Conservation (phyloP, 345 rosid species). For the Eucalyptus guilfoylei region DNA sequence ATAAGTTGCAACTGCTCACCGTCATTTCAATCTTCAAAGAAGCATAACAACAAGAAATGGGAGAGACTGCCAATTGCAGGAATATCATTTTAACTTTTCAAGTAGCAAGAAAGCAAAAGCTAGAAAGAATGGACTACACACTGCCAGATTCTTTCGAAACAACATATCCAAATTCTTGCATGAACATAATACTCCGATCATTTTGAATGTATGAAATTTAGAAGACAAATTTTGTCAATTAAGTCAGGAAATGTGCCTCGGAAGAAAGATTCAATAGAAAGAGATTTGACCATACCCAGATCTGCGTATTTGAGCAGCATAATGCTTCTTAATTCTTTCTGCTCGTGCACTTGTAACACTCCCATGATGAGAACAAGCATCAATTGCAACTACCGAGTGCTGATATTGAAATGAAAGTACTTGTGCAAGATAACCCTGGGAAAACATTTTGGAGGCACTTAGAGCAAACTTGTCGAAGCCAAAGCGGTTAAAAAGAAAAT, state of each 20-base stretch:
- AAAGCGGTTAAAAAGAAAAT: background rate
- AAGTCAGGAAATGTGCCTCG: background rate
- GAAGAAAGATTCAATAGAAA: background rate
- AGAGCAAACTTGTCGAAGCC: background rate
- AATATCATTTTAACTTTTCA: background rate
- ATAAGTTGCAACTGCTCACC: background rate
- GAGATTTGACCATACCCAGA: slow-evolving; percentile 33
- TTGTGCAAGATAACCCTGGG: slow-evolving; percentile 88
- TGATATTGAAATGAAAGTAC: slow-evolving; percentile 78
- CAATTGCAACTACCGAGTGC: slow-evolving; percentile 77
- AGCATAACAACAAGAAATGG: background rate
- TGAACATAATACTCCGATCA: background rate
- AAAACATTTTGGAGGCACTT: background rate
- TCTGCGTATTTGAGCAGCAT: slow-evolving; percentile 59
- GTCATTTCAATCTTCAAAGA: background rate
- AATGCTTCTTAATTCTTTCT: slow-evolving; percentile 71
- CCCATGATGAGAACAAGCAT: slow-evolving; percentile 86
- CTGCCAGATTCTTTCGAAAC: background rate
- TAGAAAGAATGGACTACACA: background rate
- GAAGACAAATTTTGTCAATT: background rate
- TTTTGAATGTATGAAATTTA: background rate
- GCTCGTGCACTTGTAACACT: slow-evolving; percentile 73
- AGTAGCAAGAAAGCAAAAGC: background rate
- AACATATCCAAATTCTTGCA: background rate
- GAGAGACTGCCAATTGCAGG: background rate